phyloP scores from a whole-genome alignment of 768 basidiomycete species.

The Tylopilus sp. region DNA sequence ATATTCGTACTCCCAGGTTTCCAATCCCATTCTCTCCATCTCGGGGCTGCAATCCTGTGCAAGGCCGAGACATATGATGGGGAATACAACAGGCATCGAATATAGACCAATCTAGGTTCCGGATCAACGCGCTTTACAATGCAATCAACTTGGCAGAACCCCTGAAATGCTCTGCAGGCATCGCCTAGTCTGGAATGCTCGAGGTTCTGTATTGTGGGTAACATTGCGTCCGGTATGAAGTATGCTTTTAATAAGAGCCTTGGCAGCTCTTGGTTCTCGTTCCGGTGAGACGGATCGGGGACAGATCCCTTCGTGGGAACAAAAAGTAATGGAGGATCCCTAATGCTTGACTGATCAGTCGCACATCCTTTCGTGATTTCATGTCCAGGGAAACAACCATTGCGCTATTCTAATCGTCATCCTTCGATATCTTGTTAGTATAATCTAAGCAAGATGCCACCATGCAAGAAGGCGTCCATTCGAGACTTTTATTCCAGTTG shows the following conservation, averaged over 20 bases:
- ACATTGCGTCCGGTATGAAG: neutral
- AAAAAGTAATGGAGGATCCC: too few relatives aligned
- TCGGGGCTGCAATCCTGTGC: neutral
- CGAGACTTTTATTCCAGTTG: slow-evolving; percentile 13
- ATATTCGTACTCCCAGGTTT: neutral
- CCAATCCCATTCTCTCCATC: neutral
- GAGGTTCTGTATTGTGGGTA: neutral
- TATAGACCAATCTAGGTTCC: slow-evolving; percentile 1
- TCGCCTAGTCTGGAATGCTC: slow-evolving; percentile 6
- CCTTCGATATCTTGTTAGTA: neutral
- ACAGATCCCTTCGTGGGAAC: neutral
- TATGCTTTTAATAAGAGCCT: neutral
- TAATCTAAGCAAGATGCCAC: too few relatives aligned
- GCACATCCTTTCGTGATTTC: neutral
- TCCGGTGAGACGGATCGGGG: neutral
- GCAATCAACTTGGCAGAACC: neutral
- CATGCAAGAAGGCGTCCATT: too few relatives aligned
- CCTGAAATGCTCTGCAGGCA: neutral
- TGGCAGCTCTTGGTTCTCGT: too few relatives aligned
- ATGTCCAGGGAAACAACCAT: neutral
- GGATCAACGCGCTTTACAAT: neutral
- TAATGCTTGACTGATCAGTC: neutral
- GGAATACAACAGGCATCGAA: too few relatives aligned
- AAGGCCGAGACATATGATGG: too few relatives aligned
- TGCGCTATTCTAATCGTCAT: neutral